phyloP scores from a whole-genome alignment of 1,139 yeast genomes.

The Fermentozyma sake region DNA sequence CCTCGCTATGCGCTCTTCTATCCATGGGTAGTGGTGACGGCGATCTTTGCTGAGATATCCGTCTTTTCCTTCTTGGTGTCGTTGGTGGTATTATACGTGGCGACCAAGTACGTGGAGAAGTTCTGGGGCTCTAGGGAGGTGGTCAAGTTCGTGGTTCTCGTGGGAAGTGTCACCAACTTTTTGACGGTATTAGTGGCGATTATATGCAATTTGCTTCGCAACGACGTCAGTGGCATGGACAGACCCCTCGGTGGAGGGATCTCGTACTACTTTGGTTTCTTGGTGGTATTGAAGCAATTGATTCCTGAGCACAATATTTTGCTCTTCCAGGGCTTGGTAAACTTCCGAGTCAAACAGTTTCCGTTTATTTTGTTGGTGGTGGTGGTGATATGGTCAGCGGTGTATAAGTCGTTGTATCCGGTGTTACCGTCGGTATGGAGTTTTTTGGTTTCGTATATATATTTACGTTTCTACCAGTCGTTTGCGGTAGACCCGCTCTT shows the following conservation, averaged over 20 bases:
- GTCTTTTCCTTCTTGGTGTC: conserved; percentile 49
- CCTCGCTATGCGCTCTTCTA: conserved; percentile 56
- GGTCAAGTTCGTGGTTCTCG: conserved; percentile 51
- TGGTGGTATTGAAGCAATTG: conserved; percentile 83
- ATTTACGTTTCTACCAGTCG: conserved; percentile 70
- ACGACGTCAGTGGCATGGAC: conserved; percentile 36
- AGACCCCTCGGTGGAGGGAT: conserved; percentile 68
- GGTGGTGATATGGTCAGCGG: conserved; percentile 43
- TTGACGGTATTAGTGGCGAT: conserved; percentile 27
- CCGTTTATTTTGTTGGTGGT: conserved; percentile 56
- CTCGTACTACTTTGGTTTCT: conserved; percentile 66
- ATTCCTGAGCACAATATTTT: conserved; percentile 84
- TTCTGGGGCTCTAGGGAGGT: conserved; percentile 62
- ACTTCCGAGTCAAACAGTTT: conserved; percentile 67
- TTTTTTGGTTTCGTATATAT: conserved; percentile 67
- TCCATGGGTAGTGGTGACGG: conserved; percentile 75
- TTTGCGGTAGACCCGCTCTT: conserved; percentile 33
- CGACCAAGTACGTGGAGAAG: conserved; percentile 47
- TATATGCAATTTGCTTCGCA: conserved; percentile 33
- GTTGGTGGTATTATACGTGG: conserved; percentile 45
- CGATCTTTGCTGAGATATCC: conserved; percentile 68
- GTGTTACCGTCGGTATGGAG: conserved; percentile 65
- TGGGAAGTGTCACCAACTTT: conserved; percentile 50
- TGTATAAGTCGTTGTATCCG: conserved; percentile 44
- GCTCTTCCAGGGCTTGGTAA: conserved; percentile 57